Evolutionary conservation across 257 asterid species (phyloP).

Genomic region (Salvia hispanica): DNA sequence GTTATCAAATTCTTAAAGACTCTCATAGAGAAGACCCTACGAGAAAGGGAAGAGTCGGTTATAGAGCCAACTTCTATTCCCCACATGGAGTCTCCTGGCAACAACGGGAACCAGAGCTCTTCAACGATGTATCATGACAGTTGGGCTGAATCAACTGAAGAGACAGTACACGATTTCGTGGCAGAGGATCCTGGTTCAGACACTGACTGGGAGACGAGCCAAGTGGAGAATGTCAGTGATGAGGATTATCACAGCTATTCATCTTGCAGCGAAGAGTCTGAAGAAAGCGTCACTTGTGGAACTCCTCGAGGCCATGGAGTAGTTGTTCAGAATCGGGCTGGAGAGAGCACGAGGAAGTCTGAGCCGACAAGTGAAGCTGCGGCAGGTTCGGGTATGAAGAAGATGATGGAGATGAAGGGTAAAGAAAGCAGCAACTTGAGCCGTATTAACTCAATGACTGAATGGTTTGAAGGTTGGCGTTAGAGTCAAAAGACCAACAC

Average conservation of each 20-base stretch:
- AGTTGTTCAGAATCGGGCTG: constrained; percentile 25
- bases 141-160: constrained; percentile 38
- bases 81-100: constrained; percentile 55
- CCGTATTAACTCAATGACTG: constrained; percentile 66
- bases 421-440: constrained; percentile 72
- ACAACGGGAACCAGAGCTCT: constrained; percentile 58
- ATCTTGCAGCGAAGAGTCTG: constrained; percentile 59
- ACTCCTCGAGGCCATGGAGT: constrained; percentile 33
- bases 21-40: constrained; percentile 76
- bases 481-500: constrained; percentile 27
- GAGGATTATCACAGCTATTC: constrained; percentile 63
- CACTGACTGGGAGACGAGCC: constrained; percentile 25
- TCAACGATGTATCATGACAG: constrained; percentile 35
- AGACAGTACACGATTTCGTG: constrained; percentile 30
- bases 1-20: constrained; percentile 87
- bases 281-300: constrained; percentile 43
- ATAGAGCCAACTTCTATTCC: constrained; percentile 47
- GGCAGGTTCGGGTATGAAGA: constrained; percentile 36
- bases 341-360: constrained; percentile 35
- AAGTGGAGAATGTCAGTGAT: constrained; percentile 35
- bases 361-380: constrained; percentile 29
- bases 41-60: constrained; percentile 63
- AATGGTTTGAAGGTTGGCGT: constrained; percentile 82
- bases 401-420: constrained; percentile 39
- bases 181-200: constrained; percentile 50